Percentiles rank a stretch among this genome's conserved stretches.
These are phyloP conservation scores for Metarhizium album DNA, from an alignment of 2,329 filamentous ascomycete genomes.

Conservation along the genomic window DNA sequence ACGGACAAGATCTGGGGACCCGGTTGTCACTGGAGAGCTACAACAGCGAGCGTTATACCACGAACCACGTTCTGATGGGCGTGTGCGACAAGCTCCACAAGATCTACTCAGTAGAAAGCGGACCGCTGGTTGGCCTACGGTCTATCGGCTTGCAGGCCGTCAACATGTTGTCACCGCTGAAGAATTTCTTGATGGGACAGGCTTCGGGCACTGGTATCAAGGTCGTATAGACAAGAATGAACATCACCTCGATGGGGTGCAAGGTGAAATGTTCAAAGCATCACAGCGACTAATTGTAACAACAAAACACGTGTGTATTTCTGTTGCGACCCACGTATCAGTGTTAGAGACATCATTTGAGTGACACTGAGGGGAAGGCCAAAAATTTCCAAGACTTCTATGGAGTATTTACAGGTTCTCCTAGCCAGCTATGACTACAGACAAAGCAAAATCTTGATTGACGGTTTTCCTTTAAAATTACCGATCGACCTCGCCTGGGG, in stretches of 20 bases:
- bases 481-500: constrained; percentile 50
- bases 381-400: constrained; percentile 19
- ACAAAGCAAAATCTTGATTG: constrained; percentile 24
- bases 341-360: background rate
- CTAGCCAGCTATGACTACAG: constrained; percentile 30
- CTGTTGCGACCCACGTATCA: background rate
- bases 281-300: background rate
- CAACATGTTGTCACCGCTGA: constrained; percentile 63
- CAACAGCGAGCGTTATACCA: constrained; percentile 66
- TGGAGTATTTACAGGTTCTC: constrained; percentile 27
- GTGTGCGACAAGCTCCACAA: constrained; percentile 88
- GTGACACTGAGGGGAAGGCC: background rate
- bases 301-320: background rate
- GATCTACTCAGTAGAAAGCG: constrained; percentile 71
- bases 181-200: constrained; percentile 76
- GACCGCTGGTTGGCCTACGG: constrained; percentile 69
- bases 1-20: constrained; percentile 81
- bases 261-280: background rate
- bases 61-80: constrained; percentile 69
- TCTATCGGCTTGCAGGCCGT: constrained; percentile 68
- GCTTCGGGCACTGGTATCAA: constrained; percentile 45
- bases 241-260: background rate
- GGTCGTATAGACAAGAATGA: constrained; percentile 21
- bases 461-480: constrained; percentile 26
- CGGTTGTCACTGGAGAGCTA: constrained; percentile 72